Evolutionary conservation across 2,329 filamentous ascomycete genomes (phyloP).

Genomic region (Cercospora nicotianae): DNA sequence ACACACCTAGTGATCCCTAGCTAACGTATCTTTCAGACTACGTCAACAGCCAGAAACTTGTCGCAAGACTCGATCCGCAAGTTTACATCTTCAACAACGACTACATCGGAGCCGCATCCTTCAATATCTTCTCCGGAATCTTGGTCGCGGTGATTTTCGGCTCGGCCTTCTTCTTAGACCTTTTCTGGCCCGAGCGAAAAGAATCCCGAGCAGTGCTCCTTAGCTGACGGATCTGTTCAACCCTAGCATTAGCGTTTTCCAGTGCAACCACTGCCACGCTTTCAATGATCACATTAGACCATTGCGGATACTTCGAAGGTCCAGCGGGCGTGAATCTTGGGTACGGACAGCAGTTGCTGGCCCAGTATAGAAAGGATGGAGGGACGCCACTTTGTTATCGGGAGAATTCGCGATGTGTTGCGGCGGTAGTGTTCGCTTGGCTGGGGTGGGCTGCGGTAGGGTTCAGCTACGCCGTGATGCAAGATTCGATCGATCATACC

Average conservation of each 20-base stretch:
- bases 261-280: slow-evolving; percentile 52
- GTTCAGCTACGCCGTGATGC: slow-evolving; percentile 42
- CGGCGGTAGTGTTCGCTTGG: slow-evolving; percentile 56
- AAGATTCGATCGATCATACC: slow-evolving; percentile 42
- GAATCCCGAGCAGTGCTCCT: slow-evolving; percentile 52
- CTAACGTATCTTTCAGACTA: slow-evolving; percentile 46
- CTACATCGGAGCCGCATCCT: slow-evolving; percentile 56
- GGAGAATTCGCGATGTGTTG: slow-evolving; percentile 52
- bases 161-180: slow-evolving; percentile 61
- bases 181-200: slow-evolving; percentile 59
- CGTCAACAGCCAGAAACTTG: slow-evolving; percentile 53
- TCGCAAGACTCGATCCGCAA: slow-evolving; percentile 43
- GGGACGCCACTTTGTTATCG: slow-evolving; percentile 48
- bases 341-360: slow-evolving; percentile 34
- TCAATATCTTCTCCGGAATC: slow-evolving; percentile 61
- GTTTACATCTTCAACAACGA: slow-evolving; percentile 56
- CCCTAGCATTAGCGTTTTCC: slow-evolving; percentile 51
- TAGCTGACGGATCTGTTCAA: slow-evolving; percentile 56
- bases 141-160: slow-evolving; percentile 60
- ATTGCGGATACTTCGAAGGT: slow-evolving; percentile 50
- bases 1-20: neutral
- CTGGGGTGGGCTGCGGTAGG: slow-evolving; percentile 52
- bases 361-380: slow-evolving; percentile 39
- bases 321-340: slow-evolving; percentile 30
- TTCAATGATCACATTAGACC: slow-evolving; percentile 53